Percentiles rank a stretch among this genome's conserved stretches.
Evolutionary conservation across 129 eudicot species (phyloP).

Genomic region (Flaveria linearis): DNA sequence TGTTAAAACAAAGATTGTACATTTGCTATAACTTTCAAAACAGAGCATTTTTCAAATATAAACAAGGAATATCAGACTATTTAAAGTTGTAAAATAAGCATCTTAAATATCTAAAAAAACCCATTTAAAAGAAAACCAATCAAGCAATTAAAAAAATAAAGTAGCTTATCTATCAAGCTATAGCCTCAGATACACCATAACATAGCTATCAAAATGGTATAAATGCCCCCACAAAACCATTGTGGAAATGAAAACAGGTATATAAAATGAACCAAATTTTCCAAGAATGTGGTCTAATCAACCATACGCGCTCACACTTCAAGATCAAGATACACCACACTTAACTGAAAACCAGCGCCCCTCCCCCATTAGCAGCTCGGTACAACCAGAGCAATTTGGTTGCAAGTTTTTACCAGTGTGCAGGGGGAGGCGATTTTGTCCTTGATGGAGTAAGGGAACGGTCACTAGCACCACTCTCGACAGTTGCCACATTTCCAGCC

Average conservation of each 20-base stretch:
- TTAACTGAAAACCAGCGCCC: background rate
- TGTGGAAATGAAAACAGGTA: constrained; percentile 22
- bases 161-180: background rate
- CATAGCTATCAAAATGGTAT: constrained; percentile 33
- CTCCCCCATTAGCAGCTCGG: constrained; percentile 25
- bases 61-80: background rate
- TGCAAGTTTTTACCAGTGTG: background rate
- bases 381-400: background rate
- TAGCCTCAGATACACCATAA: constrained; percentile 6
- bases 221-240: constrained; percentile 29
- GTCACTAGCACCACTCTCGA: constrained; percentile 55
- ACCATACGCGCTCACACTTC: constrained; percentile 9
- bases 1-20: no score
- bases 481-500: constrained; percentile 90
- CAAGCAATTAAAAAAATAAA: constrained; percentile 29
- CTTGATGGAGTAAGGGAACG: background rate
- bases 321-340: constrained; percentile 24
- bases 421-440: background rate
- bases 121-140: background rate
- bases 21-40: background rate
- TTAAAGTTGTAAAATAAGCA: background rate
- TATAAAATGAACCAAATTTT: constrained; percentile 27
- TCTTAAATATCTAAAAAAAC: background rate
- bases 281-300: constrained; percentile 15
- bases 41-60: background rate